Percentiles rank a stretch among this genome's conserved stretches.
Conservation (phyloP, 2,329 filamentous ascomycete species). For the Hymenoscyphus repandus region DNA sequence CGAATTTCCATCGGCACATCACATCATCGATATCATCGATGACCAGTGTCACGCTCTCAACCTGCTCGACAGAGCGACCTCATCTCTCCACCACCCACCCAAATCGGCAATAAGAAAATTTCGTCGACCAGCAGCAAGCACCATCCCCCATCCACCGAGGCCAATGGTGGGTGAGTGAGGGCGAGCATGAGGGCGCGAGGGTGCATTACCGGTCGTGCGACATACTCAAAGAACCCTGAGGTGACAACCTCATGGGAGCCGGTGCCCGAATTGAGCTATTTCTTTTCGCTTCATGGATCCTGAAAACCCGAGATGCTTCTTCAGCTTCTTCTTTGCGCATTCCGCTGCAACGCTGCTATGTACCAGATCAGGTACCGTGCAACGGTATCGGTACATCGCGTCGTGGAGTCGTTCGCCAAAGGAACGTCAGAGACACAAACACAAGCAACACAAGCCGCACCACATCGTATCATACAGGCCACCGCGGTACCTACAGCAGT, state of each 20-base stretch:
- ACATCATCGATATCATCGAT: too few relatives aligned
- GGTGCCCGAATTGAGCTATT: not conserved
- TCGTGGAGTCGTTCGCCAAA: not conserved
- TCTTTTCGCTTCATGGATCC: not conserved
- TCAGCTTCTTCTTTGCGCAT: not conserved
- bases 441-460: not conserved
- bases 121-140: not conserved
- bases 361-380: too few relatives aligned
- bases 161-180: not conserved
- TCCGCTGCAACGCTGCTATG: too few relatives aligned
- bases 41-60: too few relatives aligned
- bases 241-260: not conserved
- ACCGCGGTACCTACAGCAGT: not conserved
- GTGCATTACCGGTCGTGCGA: slow-evolving; percentile 7
- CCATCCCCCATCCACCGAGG: not conserved
- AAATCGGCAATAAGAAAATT: slow-evolving; percentile 5
- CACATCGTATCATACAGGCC: too few relatives aligned
- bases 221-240: not conserved
- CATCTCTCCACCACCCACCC: not conserved
- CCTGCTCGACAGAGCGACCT: not conserved
- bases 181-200: not conserved
- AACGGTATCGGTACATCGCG: too few relatives aligned
- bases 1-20: too few relatives aligned
- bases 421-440: not conserved
- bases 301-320: not conserved